Conservation (phyloP, 805 yeast species). For the Wickerhamiella slavikovae region DNA sequence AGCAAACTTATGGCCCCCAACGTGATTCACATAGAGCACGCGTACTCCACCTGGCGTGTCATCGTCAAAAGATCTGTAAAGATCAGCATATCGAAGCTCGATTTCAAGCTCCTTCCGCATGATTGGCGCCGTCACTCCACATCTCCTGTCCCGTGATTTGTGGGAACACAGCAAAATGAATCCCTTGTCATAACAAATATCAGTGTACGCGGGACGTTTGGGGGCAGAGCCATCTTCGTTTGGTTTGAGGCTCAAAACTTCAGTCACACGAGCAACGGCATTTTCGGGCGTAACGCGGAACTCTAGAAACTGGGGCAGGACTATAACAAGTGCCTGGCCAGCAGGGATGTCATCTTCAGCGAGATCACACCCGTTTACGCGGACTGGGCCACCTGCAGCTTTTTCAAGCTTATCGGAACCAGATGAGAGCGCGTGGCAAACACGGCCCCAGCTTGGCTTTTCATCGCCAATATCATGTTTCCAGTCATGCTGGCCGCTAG, state of each 20-base stretch:
- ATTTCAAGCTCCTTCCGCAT: conserved; percentile 62
- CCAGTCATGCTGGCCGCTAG: conserved; percentile 83
- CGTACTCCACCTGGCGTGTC: conserved; percentile 52
- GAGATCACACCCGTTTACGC: conserved; percentile 14
- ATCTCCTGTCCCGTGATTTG: conserved; percentile 72
- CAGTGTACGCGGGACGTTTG: conserved; percentile 8
- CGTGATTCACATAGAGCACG: conserved; percentile 59
- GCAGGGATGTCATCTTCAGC: conserved; percentile 5
- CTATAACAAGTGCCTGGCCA: conserved; percentile 6
- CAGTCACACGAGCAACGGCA: conserved; percentile 10
- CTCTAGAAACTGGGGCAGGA: conserved; percentile 17
- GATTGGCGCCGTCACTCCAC: conserved; percentile 87
- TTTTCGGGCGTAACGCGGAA: conserved; percentile 13
- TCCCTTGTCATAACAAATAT: conserved; percentile 12
- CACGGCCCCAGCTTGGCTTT: conserved; percentile 8
- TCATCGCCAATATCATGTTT: conserved; percentile 40
- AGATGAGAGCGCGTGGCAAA: conserved; percentile 20
- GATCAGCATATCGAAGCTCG: conserved; percentile 46
- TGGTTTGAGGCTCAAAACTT: conserved; percentile 6
- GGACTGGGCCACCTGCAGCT: conserved; percentile 10
- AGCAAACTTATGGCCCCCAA: conserved; percentile 91
- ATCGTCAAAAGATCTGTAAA: conserved; percentile 62
- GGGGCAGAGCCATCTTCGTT: conserved; percentile 4
- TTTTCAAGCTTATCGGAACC: conserved; percentile 3
- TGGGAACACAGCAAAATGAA: conserved; percentile 69